phyloP scores from a whole-genome alignment of 2,329 filamentous ascomycete genomes.

The Colletotrichum lupini region DNA sequence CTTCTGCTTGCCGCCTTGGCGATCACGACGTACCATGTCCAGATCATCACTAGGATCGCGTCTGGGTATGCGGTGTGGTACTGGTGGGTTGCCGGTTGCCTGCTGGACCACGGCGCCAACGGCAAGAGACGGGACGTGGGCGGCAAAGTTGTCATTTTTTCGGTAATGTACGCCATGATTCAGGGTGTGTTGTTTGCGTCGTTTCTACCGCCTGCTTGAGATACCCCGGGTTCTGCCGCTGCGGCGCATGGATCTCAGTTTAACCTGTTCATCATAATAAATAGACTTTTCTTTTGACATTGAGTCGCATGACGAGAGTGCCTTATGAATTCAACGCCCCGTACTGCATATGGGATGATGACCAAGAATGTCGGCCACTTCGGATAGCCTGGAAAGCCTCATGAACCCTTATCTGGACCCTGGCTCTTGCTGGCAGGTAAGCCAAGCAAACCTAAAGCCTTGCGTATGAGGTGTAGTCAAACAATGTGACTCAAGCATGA shows the following conservation, averaged over 20 bases:
- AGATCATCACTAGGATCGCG: conserved; percentile 90
- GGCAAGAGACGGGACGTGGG: conserved; percentile 45
- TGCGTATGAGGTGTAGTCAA: not conserved
- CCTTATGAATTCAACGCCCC: not conserved
- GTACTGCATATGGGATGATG: conserved; percentile 1
- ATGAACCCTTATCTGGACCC: not conserved
- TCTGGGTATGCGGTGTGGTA: conserved; percentile 94
- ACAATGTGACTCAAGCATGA: conserved; percentile 4
- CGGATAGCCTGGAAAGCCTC: conserved; percentile 15
- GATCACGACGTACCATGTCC: conserved; percentile 86
- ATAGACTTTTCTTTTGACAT: conserved; percentile 1
- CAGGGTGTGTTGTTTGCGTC: conserved; percentile 88
- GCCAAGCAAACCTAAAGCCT: not conserved
- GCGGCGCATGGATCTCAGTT: not conserved
- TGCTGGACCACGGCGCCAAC: conserved; percentile 46
- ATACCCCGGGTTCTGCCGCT: conserved; percentile 7
- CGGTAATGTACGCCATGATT: conserved; percentile 84
- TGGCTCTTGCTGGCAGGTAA: not conserved
- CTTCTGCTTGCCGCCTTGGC: conserved; percentile 77
- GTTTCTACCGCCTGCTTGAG: conserved; percentile 85
- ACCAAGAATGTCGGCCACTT: not conserved
- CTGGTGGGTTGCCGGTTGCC: conserved; percentile 74
- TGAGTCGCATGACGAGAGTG: not conserved
- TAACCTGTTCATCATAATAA: not conserved
- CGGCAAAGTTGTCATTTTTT: conserved; percentile 67